Evolutionary conservation across 2,329 filamentous ascomycete species (phyloP), one percentile per base, ranked within the genome.

Genomic region (Ophiocordyceps camponoti-rufipedis): DNA sequence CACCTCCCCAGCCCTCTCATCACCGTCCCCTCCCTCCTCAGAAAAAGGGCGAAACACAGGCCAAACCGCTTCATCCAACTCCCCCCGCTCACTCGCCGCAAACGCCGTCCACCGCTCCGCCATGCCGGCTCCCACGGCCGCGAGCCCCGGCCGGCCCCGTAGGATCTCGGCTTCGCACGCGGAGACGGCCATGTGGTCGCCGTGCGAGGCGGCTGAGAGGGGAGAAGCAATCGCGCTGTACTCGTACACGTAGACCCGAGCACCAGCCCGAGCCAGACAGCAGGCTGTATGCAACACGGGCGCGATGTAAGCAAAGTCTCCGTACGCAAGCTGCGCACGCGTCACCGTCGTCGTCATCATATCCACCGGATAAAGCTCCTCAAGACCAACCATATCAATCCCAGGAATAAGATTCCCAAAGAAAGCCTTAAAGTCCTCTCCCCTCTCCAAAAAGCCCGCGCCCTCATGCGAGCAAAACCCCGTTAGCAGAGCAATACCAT

Each of bases 401-500:
- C 65, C 62, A 0, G 80, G 80, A 12, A 85, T 68, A 10, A 86
- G 68, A 0, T 60, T 64, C 0, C 60, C 56, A 65, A 83, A 84
- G 58, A 85, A 83, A 3, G 57, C 48, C 3, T 65, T 65, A 55
- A 84, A 80, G 11, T 78, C 67, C 0, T 57, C 60, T 11, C 69
- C 62, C 2, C 63, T 64, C 13, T 78, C 71, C 1, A 84, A 72
- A 54, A 85, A 85, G 35, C 67, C 57, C 1, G 75, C 70, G 14
- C 80, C 82, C 57, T 86, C 82, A 53, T 85, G 78, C 38, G 75
- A 73, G 58, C 78, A 80, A 64, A 78, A 85, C 8, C 81, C 81
- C 0, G 79, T 83, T 43, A 86, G 61, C 43, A 85, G 35, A 16
- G 35, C 14, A 6, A 38, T 14, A 18, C 14, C 35, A 8, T n/a